Conservation (phyloP, 805 yeast genomes). For the Zygosaccharomyces pseudorouxii region DNA sequence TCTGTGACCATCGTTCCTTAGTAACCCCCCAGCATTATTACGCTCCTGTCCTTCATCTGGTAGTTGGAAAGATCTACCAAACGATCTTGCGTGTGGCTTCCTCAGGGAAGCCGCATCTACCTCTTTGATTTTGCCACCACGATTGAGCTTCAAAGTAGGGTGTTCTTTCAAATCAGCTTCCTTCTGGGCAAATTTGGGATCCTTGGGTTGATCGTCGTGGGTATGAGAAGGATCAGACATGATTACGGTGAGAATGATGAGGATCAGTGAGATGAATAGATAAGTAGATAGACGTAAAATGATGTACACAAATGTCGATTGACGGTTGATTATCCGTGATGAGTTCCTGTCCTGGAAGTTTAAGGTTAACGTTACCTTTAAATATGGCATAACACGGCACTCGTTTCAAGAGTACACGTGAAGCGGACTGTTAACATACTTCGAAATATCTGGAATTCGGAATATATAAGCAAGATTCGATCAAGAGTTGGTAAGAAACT, state of each 20-base stretch:
- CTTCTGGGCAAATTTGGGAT: not conserved
- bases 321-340: not conserved
- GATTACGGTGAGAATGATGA: not conserved
- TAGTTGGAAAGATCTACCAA: conserved; percentile 3
- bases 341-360: not conserved
- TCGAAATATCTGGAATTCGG: not conserved
- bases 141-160: conserved; percentile 15
- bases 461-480: not conserved
- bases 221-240: not conserved
- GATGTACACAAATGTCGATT: not conserved
- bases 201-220: not conserved
- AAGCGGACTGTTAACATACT: not conserved
- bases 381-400: not conserved
- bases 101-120: conserved; percentile 22
- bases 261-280: not conserved
- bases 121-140: conserved; percentile 24
- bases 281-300: not conserved
- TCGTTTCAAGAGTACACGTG: not conserved
- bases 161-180: not conserved
- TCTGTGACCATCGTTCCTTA: conserved; percentile 25
- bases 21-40: conserved; percentile 22
- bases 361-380: not conserved
- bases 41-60: not conserved
- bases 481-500: not conserved
- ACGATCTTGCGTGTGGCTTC: conserved; percentile 24